Base-by-base conservation (phyloP, 768 basidiomycete genomes). In the Pholiota conissans region DNA sequence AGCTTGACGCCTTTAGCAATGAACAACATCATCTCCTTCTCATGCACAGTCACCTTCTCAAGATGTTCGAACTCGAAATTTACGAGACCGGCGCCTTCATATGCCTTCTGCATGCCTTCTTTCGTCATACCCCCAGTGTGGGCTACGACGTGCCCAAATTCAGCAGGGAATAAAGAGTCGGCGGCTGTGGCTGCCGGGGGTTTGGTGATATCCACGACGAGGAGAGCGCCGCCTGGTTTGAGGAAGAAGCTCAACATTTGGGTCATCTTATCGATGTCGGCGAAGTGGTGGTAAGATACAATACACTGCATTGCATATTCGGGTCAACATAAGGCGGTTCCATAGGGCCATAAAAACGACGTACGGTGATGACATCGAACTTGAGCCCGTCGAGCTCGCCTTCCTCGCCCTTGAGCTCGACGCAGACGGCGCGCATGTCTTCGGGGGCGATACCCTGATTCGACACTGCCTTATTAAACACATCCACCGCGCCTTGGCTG, bases 331-430 rank as follows among this genome's bases (percentile, higher is more conserved):
- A n/a, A n/a, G n/a, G n/a, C n/a, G n/a, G n/a, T n/a, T n/a, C n/a
- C n/a, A n/a, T n/a, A n/a, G n/a, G n/a, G n/a, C n/a, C n/a, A 26
- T 20, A 28, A 4, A 26, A 32, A 24, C 7, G 16, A 63, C 88
- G 65, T 66, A 92, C 91, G 6, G 86, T 80, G 56, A 90, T 74
- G 37, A 90, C 78, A 66, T 93, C 89, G 61, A 91, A 93, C 52
- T 77, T 79, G 53, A 69, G 67, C 4, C 78, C 82, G 13, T 76
- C 76, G 7, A 88, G 73, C 60, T 84, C 81, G 2, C 69, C 74
- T 22, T 75, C 76, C 39, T 65, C 68, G 5, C 79, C 79, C 59
- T 80, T 78, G 30, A 85, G 74, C 39, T 80, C 79, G 0, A 68
- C 69, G 57, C 84, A 79, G 28, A 90, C 67, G 1, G 87, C 87